These are phyloP conservation scores for Parafenestella ontariensis DNA, from an alignment of 2,329 filamentous ascomycete species.

Conservation along the genomic window DNA sequence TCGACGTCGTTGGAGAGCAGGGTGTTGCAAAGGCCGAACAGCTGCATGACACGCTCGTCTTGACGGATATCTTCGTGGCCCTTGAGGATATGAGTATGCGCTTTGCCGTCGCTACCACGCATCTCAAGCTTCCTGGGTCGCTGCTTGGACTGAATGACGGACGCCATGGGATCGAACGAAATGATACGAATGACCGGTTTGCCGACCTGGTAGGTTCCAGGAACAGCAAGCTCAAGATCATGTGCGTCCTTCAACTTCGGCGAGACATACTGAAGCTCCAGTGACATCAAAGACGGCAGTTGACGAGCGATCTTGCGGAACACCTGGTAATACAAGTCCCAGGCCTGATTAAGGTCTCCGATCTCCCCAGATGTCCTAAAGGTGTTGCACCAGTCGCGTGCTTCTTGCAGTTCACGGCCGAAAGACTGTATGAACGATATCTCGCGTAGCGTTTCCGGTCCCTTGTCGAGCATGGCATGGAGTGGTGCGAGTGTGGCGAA, in stretches of 20 bases:
- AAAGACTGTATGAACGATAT: conserved; percentile 98
- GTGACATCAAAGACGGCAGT: conserved; percentile 85
- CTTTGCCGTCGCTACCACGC: conserved; percentile 85
- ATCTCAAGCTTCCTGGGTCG: conserved; percentile 87
- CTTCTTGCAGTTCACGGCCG: conserved; percentile 91
- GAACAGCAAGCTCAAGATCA: conserved; percentile 91
- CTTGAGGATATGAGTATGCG: conserved; percentile 91
- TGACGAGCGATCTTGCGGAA: conserved; percentile 96
- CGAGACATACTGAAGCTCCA: conserved; percentile 96
- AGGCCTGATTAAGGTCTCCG: conserved; percentile 95
- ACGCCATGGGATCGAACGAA: conserved; percentile 88
- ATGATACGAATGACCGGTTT: conserved; percentile 82
- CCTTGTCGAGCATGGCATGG: conserved; percentile 87
- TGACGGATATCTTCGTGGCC: conserved; percentile 99
- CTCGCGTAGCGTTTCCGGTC: conserved; percentile 91
- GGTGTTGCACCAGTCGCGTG: conserved; percentile 92
- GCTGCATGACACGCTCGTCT: conserved; percentile 98
- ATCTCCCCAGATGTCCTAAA: conserved; percentile 89
- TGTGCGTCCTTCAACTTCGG: conserved; percentile 86
- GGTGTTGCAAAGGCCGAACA: conserved; percentile 97
- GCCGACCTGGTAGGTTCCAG: conserved; percentile 86
- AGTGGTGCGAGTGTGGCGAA: conserved; percentile 87
- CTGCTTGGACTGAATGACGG: conserved; percentile 96
- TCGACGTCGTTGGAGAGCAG: conserved; percentile 92
- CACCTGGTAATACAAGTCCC: conserved; percentile 99